These are phyloP conservation scores for Linum trigynum DNA, from an alignment of 345 rosid species.

Conservation along the genomic window DNA sequence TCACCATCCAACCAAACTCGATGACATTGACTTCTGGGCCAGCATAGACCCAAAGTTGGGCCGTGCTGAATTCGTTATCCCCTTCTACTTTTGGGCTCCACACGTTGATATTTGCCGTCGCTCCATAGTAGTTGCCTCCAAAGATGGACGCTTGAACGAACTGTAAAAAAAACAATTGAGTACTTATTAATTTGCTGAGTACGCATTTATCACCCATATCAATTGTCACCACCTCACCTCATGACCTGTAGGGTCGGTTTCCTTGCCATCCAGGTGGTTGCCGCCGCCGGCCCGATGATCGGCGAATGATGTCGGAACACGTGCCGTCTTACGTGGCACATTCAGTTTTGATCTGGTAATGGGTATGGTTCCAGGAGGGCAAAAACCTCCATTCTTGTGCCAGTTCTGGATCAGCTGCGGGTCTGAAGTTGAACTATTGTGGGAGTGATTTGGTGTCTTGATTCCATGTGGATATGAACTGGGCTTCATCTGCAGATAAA, in stretches of 20 bases:
- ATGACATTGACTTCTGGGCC: conserved; percentile 6
- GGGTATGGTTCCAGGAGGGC: conserved; percentile 27
- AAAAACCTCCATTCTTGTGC: conserved; percentile 13
- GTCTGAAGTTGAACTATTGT: neutral
- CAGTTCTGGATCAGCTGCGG: conserved; percentile 7
- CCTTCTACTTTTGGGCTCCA: conserved; percentile 17
- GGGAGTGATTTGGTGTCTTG: neutral
- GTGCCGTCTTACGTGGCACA: neutral
- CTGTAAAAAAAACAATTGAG: neutral
- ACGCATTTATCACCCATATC: too few relatives aligned
- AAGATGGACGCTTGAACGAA: conserved; percentile 6
- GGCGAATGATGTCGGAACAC: too few relatives aligned
- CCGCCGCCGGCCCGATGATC: too few relatives aligned
- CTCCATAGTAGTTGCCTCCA: conserved; percentile 12
- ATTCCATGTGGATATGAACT: conserved; percentile 7
- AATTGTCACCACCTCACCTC: too few relatives aligned
- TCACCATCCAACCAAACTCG: conserved; percentile 23
- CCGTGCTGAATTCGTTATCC: conserved; percentile 1
- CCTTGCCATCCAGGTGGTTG: too few relatives aligned
- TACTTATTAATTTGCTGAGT: too few relatives aligned
- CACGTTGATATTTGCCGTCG: conserved; percentile 8
- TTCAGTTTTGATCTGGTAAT: conserved; percentile 6
- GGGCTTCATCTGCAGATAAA: conserved; percentile 15
- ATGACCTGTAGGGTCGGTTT: too few relatives aligned
- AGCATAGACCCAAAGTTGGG: conserved; percentile 13